phyloP scores from a whole-genome alignment of 495 filamentous ascomycete genomes.

The Penicilliopsis zonata region DNA sequence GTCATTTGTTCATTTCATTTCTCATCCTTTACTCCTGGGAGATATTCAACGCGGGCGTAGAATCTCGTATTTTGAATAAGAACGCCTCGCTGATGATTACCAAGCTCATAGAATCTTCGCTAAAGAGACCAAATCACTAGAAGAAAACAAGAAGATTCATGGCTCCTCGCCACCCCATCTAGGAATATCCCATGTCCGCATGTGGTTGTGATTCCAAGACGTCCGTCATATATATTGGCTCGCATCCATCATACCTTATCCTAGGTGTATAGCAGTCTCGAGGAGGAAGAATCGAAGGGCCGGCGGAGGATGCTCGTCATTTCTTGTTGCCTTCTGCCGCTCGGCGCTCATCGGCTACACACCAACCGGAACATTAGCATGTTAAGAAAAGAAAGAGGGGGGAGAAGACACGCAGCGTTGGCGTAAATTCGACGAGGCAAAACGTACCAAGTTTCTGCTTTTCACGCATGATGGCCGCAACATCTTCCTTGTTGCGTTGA shows the following conservation, averaged over 20 bases:
- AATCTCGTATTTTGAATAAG: too few relatives aligned
- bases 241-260: too few relatives aligned
- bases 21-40: too few relatives aligned
- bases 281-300: background rate
- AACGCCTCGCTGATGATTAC: too few relatives aligned
- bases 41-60: too few relatives aligned
- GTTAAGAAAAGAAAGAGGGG: background rate
- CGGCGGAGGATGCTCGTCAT: background rate
- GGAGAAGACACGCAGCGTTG: background rate
- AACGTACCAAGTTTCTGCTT: slow-evolving; percentile 74
- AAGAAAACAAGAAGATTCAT: too few relatives aligned
- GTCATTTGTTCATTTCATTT: too few relatives aligned
- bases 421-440: background rate
- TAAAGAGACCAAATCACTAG: too few relatives aligned
- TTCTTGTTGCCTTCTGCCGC: slow-evolving; percentile 5
- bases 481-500: slow-evolving; percentile 59
- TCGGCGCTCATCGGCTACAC: slow-evolving; percentile 17
- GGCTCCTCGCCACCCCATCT: too few relatives aligned
- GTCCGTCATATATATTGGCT: too few relatives aligned
- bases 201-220: too few relatives aligned
- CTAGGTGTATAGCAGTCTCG: background rate
- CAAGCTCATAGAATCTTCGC: too few relatives aligned
- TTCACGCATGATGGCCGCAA: slow-evolving; percentile 74
- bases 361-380: slow-evolving; percentile 1
- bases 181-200: background rate